Evolutionary conservation across 2,329 filamentous ascomycete genomes (phyloP).

Genomic region (Zymoseptoria pseudotritici): DNA sequence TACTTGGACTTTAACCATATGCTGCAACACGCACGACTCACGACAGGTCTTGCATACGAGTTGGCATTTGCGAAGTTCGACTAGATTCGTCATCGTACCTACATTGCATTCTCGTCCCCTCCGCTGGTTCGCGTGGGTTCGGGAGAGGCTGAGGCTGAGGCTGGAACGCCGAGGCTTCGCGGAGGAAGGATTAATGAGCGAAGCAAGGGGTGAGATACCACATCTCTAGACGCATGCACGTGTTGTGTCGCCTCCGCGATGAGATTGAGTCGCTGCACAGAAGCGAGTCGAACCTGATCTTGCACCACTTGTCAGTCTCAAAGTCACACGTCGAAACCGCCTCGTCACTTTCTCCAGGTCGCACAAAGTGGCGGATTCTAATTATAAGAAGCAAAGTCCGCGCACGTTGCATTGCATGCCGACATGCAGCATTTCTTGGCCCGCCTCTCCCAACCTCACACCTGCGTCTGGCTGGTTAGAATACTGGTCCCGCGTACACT

Average conservation of each 20-base stretch:
- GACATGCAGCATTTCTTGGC: conserved; percentile 1
- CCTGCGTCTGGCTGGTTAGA: conserved; percentile 1
- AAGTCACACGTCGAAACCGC: not conserved
- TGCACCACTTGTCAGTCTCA: not conserved
- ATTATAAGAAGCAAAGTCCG: not conserved
- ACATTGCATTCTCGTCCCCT: not conserved
- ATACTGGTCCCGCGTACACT: not conserved
- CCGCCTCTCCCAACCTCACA: conserved; percentile 5
- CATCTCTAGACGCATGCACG: not conserved
- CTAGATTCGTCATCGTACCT: conserved; percentile 11
- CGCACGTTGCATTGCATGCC: not conserved
- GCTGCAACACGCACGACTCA: conserved; percentile 82
- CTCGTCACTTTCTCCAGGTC: not conserved
- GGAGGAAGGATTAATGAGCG: not conserved
- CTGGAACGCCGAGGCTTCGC: not conserved
- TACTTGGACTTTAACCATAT: conserved; percentile 80
- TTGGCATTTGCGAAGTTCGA: conserved; percentile 68
- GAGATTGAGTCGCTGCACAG: not conserved
- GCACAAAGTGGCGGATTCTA: not conserved
- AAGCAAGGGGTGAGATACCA: not conserved
- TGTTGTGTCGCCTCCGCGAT: not conserved
- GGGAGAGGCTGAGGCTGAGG: not conserved
- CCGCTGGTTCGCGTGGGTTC: not conserved
- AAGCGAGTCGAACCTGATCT: not conserved
- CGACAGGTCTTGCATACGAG: conserved; percentile 75